Evolutionary conservation across 1,284 basidiomycete species (phyloP).

Genomic region (Trichosporon ovoides): DNA sequence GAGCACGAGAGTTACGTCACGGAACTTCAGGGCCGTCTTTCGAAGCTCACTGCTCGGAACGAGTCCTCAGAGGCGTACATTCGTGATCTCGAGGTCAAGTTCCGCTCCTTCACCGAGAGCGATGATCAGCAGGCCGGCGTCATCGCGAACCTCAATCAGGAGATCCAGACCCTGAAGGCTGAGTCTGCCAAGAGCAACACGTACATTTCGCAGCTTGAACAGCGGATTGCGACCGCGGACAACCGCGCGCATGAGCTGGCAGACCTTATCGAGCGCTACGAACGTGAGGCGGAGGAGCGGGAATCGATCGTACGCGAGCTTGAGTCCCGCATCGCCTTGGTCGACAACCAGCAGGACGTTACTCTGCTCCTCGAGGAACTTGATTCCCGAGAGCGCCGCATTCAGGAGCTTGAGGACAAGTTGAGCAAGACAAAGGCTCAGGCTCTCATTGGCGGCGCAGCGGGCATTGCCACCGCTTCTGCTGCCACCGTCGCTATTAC

Average conservation of each 20-base stretch:
- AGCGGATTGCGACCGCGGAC: constrained; percentile 70
- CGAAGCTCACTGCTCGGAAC: constrained; percentile 81
- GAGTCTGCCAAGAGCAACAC: constrained; percentile 63
- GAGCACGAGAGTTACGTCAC: constrained; percentile 79
- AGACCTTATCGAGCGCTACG: constrained; percentile 68
- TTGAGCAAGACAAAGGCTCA: constrained; percentile 48
- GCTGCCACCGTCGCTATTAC: constrained; percentile 4
- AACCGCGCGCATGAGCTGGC: constrained; percentile 65
- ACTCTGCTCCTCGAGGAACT: constrained; percentile 61
- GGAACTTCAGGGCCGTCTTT: constrained; percentile 72
- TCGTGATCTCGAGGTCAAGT: constrained; percentile 81
- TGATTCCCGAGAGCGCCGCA: constrained; percentile 67
- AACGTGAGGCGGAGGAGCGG: constrained; percentile 66
- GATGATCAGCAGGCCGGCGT: constrained; percentile 68
- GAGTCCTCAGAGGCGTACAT: constrained; percentile 89
- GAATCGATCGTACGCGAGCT: constrained; percentile 63
- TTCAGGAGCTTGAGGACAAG: constrained; percentile 68
- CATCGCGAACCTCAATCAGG: constrained; percentile 73
- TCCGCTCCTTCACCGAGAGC: constrained; percentile 74
- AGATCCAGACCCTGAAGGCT: constrained; percentile 72
- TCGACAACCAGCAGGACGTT: constrained; percentile 55
- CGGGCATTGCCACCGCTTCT: constrained; percentile 43
- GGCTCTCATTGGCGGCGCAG: constrained; percentile 58
- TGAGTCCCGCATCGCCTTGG: constrained; percentile 63
- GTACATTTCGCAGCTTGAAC: constrained; percentile 87